Conservation (phyloP, 768 basidiomycete species). For the Asterophora lycoperdoides region DNA sequence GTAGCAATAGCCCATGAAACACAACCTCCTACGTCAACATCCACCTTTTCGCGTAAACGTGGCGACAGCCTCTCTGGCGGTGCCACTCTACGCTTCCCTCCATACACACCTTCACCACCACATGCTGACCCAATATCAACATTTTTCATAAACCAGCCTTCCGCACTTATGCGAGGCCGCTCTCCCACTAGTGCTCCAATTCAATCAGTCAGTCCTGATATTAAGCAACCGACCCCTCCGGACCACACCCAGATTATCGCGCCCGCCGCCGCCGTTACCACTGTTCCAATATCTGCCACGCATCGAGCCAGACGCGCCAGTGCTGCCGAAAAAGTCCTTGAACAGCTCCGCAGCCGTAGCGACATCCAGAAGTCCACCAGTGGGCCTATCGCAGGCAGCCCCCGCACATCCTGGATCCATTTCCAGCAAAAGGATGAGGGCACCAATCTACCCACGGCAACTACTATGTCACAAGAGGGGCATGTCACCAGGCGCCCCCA, state of each 20-base stretch:
- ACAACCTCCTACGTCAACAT: conserved; percentile 13
- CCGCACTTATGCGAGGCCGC: conserved; percentile 20
- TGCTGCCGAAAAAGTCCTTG: conserved; percentile 65
- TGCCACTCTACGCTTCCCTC: conserved; percentile 23
- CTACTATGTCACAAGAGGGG: conserved; percentile 14
- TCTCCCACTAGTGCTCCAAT: conserved; percentile 23
- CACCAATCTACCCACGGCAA: conserved; percentile 12
- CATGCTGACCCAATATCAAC: conserved; percentile 16
- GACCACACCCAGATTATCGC: conserved; percentile 9
- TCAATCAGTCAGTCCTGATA: conserved; percentile 24
- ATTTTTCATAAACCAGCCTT: conserved; percentile 11
- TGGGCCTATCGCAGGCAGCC: conserved; percentile 25
- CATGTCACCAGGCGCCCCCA: conserved; percentile 23
- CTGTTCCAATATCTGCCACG: conserved; percentile 27
- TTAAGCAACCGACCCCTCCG: conserved; percentile 10
- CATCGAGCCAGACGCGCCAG: conserved; percentile 51
- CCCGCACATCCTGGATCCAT: conserved; percentile 43
- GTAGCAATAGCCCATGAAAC: conserved; percentile 16
- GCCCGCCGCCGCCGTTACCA: conserved; percentile 16
- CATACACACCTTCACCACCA: conserved; percentile 22
- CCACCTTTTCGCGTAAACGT: conserved; percentile 32
- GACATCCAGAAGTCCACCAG: conserved; percentile 45
- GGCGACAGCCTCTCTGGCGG: conserved; percentile 34
- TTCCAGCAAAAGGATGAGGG: conserved; percentile 33
- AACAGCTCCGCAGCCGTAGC: conserved; percentile 51